Evolutionary conservation across 805 yeast species (phyloP).

Genomic region (Metschnikowia kunwiensis): DNA sequence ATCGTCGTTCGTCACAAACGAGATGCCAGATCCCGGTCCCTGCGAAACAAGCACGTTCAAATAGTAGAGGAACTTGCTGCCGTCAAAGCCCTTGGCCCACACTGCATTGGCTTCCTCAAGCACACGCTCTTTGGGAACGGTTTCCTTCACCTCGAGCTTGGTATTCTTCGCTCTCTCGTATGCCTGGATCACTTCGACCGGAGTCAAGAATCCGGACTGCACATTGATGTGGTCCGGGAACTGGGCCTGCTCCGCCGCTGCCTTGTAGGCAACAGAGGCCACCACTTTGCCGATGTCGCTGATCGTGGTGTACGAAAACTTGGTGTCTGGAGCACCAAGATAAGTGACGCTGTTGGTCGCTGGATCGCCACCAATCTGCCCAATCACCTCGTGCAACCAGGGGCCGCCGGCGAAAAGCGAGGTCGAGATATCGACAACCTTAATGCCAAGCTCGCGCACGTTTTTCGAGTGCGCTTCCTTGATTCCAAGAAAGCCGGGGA

Average conservation of each 20-base stretch:
- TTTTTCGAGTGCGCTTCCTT: conserved; percentile 37
- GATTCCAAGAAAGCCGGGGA: conserved; percentile 33
- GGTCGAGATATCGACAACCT: conserved; percentile 44
- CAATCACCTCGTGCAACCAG: conserved; percentile 18
- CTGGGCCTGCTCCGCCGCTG: conserved; percentile 21
- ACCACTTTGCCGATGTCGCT: conserved; percentile 48
- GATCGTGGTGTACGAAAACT: conserved; percentile 16
- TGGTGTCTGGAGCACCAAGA: conserved; percentile 39
- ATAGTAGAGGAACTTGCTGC: conserved; percentile 35
- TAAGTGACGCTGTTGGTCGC: conserved; percentile 32
- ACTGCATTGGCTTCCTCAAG: conserved; percentile 28
- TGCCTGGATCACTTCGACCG: conserved; percentile 35
- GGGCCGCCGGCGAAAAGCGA: conserved; percentile 37
- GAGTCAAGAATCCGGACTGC: conserved; percentile 38
- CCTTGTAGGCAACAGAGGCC: conserved; percentile 34
- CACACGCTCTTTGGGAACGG: conserved; percentile 24
- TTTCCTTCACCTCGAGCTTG: conserved; percentile 26
- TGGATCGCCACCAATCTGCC: conserved; percentile 35
- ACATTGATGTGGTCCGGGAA: conserved; percentile 46
- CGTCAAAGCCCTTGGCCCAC: conserved; percentile 28
- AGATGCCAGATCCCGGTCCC: conserved; percentile 33
- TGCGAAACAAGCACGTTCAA: conserved; percentile 29
- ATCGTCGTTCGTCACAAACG: conserved; percentile 30
- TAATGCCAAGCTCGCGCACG: conserved; percentile 44
- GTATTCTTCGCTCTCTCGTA: conserved; percentile 41